phyloP scores from a whole-genome alignment of 1,284 basidiomycete species.

The Boletellus deceptivus region DNA sequence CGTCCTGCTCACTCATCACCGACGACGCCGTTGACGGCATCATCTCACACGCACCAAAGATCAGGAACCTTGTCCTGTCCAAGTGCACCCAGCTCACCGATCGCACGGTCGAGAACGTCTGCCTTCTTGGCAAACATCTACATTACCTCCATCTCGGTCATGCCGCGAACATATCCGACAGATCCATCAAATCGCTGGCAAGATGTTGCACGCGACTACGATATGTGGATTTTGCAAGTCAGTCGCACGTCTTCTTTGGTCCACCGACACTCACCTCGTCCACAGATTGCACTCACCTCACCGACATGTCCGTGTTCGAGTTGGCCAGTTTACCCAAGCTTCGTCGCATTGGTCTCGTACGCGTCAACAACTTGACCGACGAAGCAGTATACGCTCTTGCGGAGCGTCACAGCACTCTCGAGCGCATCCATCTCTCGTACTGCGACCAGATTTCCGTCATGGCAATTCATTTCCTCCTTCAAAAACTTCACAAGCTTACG shows the following conservation, averaged over 20 bases:
- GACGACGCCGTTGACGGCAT: conserved; percentile 92
- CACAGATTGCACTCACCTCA: conserved; percentile 82
- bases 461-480: conserved; percentile 88
- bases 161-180: conserved; percentile 85
- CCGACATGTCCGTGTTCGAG: conserved; percentile 93
- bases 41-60: conserved; percentile 82
- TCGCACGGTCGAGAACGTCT: conserved; percentile 81
- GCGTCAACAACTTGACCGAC: conserved; percentile 91
- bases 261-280: conserved; percentile 3
- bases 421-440: conserved; percentile 96
- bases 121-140: conserved; percentile 84
- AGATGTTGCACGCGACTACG: conserved; percentile 89
- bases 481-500: conserved; percentile 84
- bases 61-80: conserved; percentile 89
- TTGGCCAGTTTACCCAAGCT: conserved; percentile 87
- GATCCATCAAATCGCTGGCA: conserved; percentile 82
- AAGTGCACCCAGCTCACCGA: conserved; percentile 91
- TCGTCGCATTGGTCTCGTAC: conserved; percentile 92
- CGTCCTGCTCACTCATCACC: conserved; percentile 78
- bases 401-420: conserved; percentile 78
- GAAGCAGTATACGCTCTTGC: conserved; percentile 88
- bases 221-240: conserved; percentile 97
- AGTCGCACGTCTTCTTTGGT: conserved; percentile 33
- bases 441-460: conserved; percentile 94
- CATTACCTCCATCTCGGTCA: conserved; percentile 98